These are phyloP conservation scores for Solanum megistacrolobum DNA, from an alignment of 257 asterid genomes.

Conservation along the genomic window DNA sequence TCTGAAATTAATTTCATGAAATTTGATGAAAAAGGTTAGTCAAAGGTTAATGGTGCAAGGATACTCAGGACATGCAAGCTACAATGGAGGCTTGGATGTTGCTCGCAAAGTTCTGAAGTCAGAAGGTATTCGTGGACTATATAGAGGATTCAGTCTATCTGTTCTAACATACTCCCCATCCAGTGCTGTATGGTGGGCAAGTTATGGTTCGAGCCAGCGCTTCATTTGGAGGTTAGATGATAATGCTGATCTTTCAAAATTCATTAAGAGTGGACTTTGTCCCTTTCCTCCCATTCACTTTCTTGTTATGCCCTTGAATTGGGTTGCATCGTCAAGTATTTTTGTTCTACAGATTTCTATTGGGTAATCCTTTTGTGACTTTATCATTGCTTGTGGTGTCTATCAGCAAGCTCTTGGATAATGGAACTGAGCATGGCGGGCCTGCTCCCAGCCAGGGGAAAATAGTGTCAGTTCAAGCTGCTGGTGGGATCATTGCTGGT, in stretches of 20 bases:
- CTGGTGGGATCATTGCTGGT: constrained; percentile 89
- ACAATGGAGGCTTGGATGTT: constrained; percentile 86
- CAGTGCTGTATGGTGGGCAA: constrained; percentile 99
- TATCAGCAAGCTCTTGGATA: constrained; percentile 43
- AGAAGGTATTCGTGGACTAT: constrained; percentile 87
- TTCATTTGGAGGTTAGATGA: constrained; percentile 66
- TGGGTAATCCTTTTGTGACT: neutral
- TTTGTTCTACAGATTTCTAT: neutral
- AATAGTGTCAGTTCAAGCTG: constrained; percentile 75
- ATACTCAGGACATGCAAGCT: constrained; percentile 66
- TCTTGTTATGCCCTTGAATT: neutral
- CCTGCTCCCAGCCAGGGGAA: constrained; percentile 51
- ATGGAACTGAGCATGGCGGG: constrained; percentile 28
- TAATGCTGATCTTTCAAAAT: neutral
- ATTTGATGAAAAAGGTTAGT: constrained; percentile 62
- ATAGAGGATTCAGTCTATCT: constrained; percentile 94
- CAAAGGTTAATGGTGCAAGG: constrained; percentile 90
- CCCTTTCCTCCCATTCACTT: neutral
- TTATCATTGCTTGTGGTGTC: constrained; percentile 4
- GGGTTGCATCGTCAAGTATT: neutral
- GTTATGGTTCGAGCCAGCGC: constrained; percentile 98
- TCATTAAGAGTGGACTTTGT: neutral
- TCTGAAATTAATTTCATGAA: constrained; percentile 1
- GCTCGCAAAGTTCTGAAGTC: constrained; percentile 68
- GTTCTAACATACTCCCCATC: constrained; percentile 89